Evolutionary conservation across 2,329 filamentous ascomycete genomes (phyloP).

Genomic region (Pezicula rhizophila): DNA sequence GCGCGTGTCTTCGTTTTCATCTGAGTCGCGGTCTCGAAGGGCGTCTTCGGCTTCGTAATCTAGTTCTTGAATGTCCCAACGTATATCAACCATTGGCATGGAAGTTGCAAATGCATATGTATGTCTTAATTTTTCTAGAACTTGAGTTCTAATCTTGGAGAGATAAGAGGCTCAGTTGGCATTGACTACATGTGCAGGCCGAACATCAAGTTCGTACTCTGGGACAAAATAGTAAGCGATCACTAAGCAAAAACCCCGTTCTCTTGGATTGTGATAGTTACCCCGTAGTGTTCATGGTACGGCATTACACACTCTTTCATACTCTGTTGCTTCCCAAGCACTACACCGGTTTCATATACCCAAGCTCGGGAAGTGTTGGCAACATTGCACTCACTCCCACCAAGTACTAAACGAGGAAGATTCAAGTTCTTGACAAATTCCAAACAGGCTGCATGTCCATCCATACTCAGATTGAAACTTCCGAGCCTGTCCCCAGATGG

Average conservation of each 20-base stretch:
- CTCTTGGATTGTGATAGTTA: constrained; percentile 34
- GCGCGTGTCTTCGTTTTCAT: constrained; percentile 78
- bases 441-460: constrained; percentile 90
- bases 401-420: constrained; percentile 83
- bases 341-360: constrained; percentile 90
- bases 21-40: constrained; percentile 68
- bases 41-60: constrained; percentile 62
- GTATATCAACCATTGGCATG: constrained; percentile 83
- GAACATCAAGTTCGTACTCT: constrained; percentile 85
- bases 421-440: constrained; percentile 82
- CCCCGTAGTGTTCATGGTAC: constrained; percentile 92
- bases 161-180: constrained; percentile 64
- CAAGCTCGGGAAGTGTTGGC: constrained; percentile 97
- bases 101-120: constrained; percentile 74
- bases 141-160: constrained; percentile 71
- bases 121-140: constrained; percentile 82
- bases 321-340: constrained; percentile 60
- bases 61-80: constrained; percentile 54
- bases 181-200: constrained; percentile 84
- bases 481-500: constrained; percentile 90
- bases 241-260: constrained; percentile 19
- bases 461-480: constrained; percentile 97
- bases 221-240: constrained; percentile 77
- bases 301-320: constrained; percentile 75
- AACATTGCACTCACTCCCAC: constrained; percentile 94